Conservation (phyloP, 306 rosid species). For the Pueraria montana region DNA sequence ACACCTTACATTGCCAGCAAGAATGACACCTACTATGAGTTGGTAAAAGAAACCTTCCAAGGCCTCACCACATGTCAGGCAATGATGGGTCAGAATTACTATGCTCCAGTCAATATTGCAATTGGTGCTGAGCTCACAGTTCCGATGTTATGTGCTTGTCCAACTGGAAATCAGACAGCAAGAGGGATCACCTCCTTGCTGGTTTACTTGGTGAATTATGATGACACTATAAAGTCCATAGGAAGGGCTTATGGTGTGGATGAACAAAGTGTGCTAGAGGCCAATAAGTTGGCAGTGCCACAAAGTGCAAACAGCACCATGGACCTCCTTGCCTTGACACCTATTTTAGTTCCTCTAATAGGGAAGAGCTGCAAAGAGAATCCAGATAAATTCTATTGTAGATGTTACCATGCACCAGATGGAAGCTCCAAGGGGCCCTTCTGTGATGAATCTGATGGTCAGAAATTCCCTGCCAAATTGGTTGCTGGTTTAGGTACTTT, state of each 20-base stretch:
- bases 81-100: constrained; percentile 62
- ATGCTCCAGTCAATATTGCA: constrained; percentile 38
- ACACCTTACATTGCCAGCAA: constrained; percentile 42
- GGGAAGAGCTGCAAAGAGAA: constrained; percentile 52
- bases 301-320: constrained; percentile 22
- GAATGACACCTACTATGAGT: constrained; percentile 46
- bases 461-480: constrained; percentile 45
- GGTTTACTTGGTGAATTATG: constrained; percentile 43
- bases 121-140: constrained; percentile 52
- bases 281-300: constrained; percentile 50
- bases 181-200: constrained; percentile 56
- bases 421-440: constrained; percentile 25
- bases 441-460: constrained; percentile 35
- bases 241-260: constrained; percentile 55
- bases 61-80: constrained; percentile 71
- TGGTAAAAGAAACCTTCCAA: constrained; percentile 51
- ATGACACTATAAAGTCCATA: constrained; percentile 50
- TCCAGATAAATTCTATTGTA: constrained; percentile 55
- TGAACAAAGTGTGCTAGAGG: constrained; percentile 50
- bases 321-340: constrained; percentile 35
- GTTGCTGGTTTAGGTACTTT: constrained; percentile 51
- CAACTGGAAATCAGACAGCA: constrained; percentile 49
- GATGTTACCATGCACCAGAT: constrained; percentile 45
- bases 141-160: constrained; percentile 66
- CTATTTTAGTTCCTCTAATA: constrained; percentile 61